Evolutionary conservation across 2,329 filamentous ascomycete genomes (phyloP), one percentile per base, ranked within the genome.

Genomic region (Huntiella decipiens): DNA sequence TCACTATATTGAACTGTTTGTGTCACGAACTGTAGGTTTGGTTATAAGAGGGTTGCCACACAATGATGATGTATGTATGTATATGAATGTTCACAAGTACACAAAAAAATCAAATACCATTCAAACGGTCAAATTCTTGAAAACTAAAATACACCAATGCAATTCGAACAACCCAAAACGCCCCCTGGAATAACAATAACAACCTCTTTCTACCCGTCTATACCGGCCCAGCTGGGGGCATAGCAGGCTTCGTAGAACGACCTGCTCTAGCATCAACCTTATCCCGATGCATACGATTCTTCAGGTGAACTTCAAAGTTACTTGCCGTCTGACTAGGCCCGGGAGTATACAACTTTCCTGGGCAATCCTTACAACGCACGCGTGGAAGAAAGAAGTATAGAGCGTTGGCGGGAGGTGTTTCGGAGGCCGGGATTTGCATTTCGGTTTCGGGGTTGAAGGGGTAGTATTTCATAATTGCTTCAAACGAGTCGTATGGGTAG

Each of bases 221-320:
- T 10, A 10, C 22, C 22, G 22, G 22, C 22, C 22, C 22, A 28
- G 22, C 16, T 31, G 35, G 3, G 13, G 38, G 16, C n/a, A 32
- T 38, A 44, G 33, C 33, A 11, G 45, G 50, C 28, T 50, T 45
- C 36, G 54, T 54, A 35, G 54, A 49, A 31, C 51, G 53, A 31
- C 54, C 54, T 35, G 58, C 52, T 19, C 64, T 56, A 44, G 52
- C 50, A 34, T 57, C 57, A 7, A 87, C 82, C 54, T 73, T 73
- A 53, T 83, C 76, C 54, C 79, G 73, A 60, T 98, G 91, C 44
- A 71, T 67, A 38, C 82, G 74, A 61, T 94, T 95, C 61, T 79
- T 83, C 42, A 96, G 67, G 63, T 98, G 91, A 1, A 92, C 77
- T 62, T 94, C 84, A 52, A 98, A 98, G 57, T 94, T 93, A 39